Evolutionary conservation across 306 rosid genomes (phyloP).

Genomic region (Alnus rubra): DNA sequence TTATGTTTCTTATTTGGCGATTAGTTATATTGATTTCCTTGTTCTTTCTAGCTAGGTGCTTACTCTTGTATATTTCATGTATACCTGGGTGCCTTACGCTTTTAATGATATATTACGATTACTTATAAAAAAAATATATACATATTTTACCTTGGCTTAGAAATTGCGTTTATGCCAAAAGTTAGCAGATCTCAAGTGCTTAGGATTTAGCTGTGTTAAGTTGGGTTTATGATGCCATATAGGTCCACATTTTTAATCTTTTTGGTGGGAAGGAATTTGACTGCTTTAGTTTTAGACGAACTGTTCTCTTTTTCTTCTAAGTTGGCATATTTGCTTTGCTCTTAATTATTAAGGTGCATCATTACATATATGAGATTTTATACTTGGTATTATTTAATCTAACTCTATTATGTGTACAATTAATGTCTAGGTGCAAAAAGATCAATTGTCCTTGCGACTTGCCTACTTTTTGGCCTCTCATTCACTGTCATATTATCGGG

Average conservation of each 20-base stretch:
- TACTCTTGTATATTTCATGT: too few relatives aligned
- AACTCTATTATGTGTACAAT: constrained; percentile 17
- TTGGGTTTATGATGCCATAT: background rate
- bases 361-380: background rate
- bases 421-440: constrained; percentile 65
- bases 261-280: background rate
- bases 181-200: background rate
- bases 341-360: background rate
- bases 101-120: too few relatives aligned
- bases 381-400: background rate
- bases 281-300: background rate
- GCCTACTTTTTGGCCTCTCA: constrained; percentile 63
- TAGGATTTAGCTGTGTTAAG: background rate
- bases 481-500: constrained; percentile 53
- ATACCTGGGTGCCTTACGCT: too few relatives aligned
- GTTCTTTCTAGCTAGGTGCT: too few relatives aligned
- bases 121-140: too few relatives aligned
- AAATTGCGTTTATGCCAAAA: background rate
- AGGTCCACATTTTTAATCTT: background rate
- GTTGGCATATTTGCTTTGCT: constrained; percentile 10
- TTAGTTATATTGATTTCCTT: too few relatives aligned
- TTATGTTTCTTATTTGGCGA: too few relatives aligned
- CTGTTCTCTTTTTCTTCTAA: background rate
- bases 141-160: background rate
- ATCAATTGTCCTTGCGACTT: constrained; percentile 53